A percentile compares a stretch with the other conserved stretches of the same genome.
These are phyloP conservation scores for Cercospora sesami DNA, from an alignment of 2,329 filamentous ascomycete genomes.

Conservation along the genomic window DNA sequence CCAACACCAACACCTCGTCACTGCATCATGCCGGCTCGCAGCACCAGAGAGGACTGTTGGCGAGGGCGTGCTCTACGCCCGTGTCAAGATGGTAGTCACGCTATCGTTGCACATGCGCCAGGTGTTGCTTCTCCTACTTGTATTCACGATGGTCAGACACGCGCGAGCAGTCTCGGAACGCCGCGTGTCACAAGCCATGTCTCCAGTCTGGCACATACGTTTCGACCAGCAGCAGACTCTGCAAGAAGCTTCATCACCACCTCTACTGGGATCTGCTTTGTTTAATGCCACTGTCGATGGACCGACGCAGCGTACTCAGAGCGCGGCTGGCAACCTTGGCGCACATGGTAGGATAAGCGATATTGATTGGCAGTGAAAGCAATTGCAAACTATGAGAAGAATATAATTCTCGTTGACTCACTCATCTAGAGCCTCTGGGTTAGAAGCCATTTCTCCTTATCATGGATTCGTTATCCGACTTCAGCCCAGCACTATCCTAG, in stretches of 20 bases:
- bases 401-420: neutral
- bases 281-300: neutral
- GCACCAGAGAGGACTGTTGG: neutral
- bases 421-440: neutral
- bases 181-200: neutral
- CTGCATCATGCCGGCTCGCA: neutral
- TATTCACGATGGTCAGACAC: neutral
- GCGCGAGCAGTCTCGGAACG: neutral
- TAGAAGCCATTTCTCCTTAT: neutral
- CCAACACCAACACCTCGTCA: neutral
- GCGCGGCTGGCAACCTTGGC: neutral
- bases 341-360: neutral
- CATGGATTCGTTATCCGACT: neutral
- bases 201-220: neutral
- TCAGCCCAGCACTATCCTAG: neutral
- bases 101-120: neutral
- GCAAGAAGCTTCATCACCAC: neutral
- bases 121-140: neutral
- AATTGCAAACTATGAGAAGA: constrained; percentile 2
- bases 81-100: neutral
- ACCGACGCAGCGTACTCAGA: neutral
- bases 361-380: neutral
- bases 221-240: neutral
- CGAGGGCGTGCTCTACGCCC: neutral
- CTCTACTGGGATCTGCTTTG: neutral